phyloP scores from a whole-genome alignment of 2,329 filamentous ascomycete species.

The Curvularia hawaiiensis region DNA sequence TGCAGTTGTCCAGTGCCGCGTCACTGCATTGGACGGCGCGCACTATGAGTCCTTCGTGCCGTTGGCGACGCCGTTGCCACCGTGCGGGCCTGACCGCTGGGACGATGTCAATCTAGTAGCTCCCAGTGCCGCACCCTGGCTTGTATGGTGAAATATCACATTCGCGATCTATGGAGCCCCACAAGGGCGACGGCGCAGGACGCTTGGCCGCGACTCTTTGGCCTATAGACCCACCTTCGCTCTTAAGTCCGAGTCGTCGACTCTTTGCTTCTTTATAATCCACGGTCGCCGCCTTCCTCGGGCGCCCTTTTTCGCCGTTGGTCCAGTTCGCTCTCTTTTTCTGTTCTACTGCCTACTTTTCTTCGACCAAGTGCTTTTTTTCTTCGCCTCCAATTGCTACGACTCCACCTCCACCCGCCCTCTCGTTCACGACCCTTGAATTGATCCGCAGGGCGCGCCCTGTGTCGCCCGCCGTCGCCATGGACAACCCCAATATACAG shows the following conservation, averaged over 20 bases:
- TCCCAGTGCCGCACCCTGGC: neutral
- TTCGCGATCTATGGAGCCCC: slow-evolving; percentile 14
- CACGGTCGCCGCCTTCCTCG: slow-evolving; percentile 3
- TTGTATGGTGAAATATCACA: neutral
- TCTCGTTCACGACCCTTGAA: neutral
- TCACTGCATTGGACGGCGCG: neutral
- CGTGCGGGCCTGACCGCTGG: slow-evolving; percentile 23
- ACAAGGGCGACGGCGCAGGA: slow-evolving; percentile 5
- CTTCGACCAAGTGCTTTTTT: slow-evolving; percentile 4
- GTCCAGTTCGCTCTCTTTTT: slow-evolving; percentile 15
- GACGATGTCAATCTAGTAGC: neutral
- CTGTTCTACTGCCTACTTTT: neutral
- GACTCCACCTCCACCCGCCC: slow-evolving; percentile 8
- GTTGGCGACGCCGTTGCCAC: slow-evolving; percentile 7
- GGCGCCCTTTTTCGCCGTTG: neutral
- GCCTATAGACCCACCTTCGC: slow-evolving; percentile 1
- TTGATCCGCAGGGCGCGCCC: slow-evolving; percentile 23
- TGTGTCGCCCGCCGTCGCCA: slow-evolving; percentile 23
- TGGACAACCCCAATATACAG: slow-evolving; percentile 34
- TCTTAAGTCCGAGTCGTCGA: slow-evolving; percentile 21
- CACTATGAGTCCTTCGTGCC: slow-evolving; percentile 11
- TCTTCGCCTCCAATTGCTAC: slow-evolving; percentile 11
- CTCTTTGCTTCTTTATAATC: slow-evolving; percentile 16
- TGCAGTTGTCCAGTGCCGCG: neutral
- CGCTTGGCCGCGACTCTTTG: slow-evolving; percentile 14